Conservation (phyloP, 1,284 basidiomycete species). For the Fomitopsis schrenkii region DNA sequence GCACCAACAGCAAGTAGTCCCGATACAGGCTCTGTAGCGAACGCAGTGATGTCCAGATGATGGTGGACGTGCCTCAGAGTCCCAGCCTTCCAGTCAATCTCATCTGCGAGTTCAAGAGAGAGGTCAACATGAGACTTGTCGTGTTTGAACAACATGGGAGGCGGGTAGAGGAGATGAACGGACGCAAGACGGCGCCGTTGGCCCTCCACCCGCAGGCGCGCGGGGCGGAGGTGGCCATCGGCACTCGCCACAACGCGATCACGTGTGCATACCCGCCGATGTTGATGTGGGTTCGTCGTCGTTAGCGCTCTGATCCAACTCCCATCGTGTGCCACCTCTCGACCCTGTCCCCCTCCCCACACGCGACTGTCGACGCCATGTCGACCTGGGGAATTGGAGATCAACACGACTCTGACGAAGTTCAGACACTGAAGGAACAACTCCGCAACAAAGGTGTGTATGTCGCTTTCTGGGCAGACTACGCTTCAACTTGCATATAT, state of each 20-base stretch:
- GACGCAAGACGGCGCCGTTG: background rate
- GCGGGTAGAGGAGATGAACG: background rate
- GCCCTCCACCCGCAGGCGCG: background rate
- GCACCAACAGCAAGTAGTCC: constrained; percentile 71
- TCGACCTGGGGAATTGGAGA: constrained; percentile 55
- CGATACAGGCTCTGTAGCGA: constrained; percentile 70
- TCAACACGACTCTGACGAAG: constrained; percentile 58
- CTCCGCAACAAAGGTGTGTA: constrained; percentile 55
- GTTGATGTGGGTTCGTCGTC: background rate
- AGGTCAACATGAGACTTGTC: constrained; percentile 36
- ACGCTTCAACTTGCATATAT: background rate
- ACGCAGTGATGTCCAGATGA: constrained; percentile 51
- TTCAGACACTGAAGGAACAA: constrained; percentile 52
- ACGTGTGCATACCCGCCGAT: background rate
- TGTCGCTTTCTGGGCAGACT: constrained; percentile 1
- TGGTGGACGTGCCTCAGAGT: constrained; percentile 45
- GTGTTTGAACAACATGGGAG: constrained; percentile 10
- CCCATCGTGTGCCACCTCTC: background rate
- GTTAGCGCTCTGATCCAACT: background rate
- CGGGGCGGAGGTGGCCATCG: background rate
- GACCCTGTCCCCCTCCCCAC: background rate
- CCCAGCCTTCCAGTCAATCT: constrained; percentile 53
- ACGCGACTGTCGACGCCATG: constrained; percentile 33
- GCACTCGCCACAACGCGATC: constrained; percentile 1
- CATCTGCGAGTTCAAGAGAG: constrained; percentile 51